Percentiles rank a stretch among this genome's conserved stretches.
These are phyloP conservation scores for Skeletonema potamos DNA, from an alignment of 108 stramenopile species.

Conservation along the genomic window DNA sequence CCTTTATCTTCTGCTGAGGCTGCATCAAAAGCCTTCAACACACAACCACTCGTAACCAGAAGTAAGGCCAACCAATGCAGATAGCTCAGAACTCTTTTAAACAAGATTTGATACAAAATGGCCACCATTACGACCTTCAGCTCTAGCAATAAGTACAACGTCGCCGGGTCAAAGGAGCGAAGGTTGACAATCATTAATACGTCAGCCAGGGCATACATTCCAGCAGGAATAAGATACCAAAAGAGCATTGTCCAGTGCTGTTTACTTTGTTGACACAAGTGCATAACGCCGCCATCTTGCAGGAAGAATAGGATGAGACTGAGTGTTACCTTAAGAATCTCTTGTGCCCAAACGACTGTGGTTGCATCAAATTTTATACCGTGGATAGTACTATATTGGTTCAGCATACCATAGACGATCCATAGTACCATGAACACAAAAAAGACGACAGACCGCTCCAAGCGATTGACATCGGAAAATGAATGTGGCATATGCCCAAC, in stretches of 20 bases:
- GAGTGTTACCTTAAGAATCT: too few relatives aligned
- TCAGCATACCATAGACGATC: constrained; percentile 15
- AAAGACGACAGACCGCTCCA: background rate
- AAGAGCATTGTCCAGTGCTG: constrained; percentile 1
- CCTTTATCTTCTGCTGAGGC: too few relatives aligned
- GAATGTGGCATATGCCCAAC: too few relatives aligned
- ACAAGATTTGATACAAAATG: background rate
- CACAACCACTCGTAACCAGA: too few relatives aligned
- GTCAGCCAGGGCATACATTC: constrained; percentile 9
- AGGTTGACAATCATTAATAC: constrained; percentile 9
- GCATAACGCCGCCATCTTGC: too few relatives aligned
- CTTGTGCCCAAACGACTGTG: too few relatives aligned
- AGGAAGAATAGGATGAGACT: too few relatives aligned
- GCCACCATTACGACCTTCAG: constrained; percentile 8
- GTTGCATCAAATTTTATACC: background rate
- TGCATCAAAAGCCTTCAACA: too few relatives aligned
- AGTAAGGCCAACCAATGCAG: constrained; percentile 11
- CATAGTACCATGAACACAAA: constrained; percentile 3
- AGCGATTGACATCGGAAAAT: too few relatives aligned
- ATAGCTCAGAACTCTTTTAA: background rate
- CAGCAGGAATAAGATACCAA: constrained; percentile 17
- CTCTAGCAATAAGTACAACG: constrained; percentile 5
- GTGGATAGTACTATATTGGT: background rate
- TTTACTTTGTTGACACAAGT: too few relatives aligned
- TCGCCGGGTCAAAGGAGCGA: constrained; percentile 18